These are phyloP conservation scores for Hypoxylon sp. DNA, from an alignment of 2,329 filamentous ascomycete genomes.

Conservation along the genomic window DNA sequence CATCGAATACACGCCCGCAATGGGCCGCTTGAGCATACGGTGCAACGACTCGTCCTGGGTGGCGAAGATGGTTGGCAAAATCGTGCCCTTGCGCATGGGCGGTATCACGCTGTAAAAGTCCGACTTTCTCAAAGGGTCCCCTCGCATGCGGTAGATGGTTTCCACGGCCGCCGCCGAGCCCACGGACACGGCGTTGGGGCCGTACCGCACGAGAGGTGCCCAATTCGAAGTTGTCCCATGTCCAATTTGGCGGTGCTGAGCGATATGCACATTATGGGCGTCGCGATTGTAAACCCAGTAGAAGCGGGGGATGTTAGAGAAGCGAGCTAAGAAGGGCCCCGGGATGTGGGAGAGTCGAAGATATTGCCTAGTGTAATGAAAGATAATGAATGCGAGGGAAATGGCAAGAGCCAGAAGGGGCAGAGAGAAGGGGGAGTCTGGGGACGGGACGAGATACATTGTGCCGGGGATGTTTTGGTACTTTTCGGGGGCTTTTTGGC, in stretches of 20 bases:
- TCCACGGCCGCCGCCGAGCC: conserved; percentile 14
- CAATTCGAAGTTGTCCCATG: neutral
- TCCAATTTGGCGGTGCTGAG: conserved; percentile 24
- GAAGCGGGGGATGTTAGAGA: conserved; percentile 31
- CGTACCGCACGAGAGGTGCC: conserved; percentile 28
- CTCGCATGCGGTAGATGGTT: conserved; percentile 28
- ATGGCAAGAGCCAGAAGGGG: neutral
- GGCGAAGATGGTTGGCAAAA: conserved; percentile 46
- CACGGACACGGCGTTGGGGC: conserved; percentile 30
- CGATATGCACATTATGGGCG: conserved; percentile 29
- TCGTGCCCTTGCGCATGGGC: conserved; percentile 40
- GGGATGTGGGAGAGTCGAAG: conserved; percentile 33
- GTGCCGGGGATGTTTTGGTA: neutral
- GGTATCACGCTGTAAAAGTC: conserved; percentile 47
- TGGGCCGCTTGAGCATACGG: conserved; percentile 40
- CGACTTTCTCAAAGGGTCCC: conserved; percentile 30
- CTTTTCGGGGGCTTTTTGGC: neutral
- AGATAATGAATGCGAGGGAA: neutral
- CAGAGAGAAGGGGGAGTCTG: neutral
- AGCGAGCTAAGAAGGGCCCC: conserved; percentile 26
- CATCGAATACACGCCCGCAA: conserved; percentile 48
- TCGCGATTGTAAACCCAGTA: conserved; percentile 30
- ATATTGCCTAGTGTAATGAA: conserved; percentile 9
- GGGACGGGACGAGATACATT: neutral
- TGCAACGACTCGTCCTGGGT: conserved; percentile 47